Conservation (phyloP, 441 rosid genomes). For the Populus hybrid region DNA sequence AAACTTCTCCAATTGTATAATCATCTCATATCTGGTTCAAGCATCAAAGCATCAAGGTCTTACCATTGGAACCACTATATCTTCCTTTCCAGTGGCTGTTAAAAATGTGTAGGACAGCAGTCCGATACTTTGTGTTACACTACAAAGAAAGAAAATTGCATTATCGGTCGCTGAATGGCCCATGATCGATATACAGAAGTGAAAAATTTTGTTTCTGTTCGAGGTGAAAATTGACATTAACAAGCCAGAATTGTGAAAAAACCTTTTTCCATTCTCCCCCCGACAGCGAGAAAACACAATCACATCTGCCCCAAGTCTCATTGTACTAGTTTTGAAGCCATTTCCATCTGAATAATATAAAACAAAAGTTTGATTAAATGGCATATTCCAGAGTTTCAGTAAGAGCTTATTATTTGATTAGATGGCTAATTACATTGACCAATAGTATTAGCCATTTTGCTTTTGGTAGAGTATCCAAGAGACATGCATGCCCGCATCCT, state of each 20-base stretch:
- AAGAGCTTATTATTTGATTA: too few species aligned
- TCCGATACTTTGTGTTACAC: constrained; percentile 58
- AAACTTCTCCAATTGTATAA: neutral
- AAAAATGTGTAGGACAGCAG: constrained; percentile 66
- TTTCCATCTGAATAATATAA: constrained; percentile 54
- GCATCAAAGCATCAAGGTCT: neutral
- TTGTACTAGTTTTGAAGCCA: constrained; percentile 78
- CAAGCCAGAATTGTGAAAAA: neutral
- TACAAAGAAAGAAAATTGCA: constrained; percentile 16
- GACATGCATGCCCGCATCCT: constrained; percentile 69
- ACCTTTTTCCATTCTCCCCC: constrained; percentile 54
- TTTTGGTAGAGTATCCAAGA: constrained; percentile 70
- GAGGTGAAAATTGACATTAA: neutral
- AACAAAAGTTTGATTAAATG: neutral
- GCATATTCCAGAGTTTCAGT: neutral
- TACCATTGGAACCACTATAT: constrained; percentile 79
- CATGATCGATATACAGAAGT: neutral
- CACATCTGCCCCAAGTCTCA: constrained; percentile 90
- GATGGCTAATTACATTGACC: constrained; percentile 64
- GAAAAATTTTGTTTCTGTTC: neutral
- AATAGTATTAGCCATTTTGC: constrained; percentile 54
- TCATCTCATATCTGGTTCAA: neutral
- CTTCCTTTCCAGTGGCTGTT: constrained; percentile 60
- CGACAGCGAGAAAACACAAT: constrained; percentile 59
- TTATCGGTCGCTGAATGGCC: constrained; percentile 1